phyloP scores from a whole-genome alignment of 768 basidiomycete genomes.

The Zangia roseola region DNA sequence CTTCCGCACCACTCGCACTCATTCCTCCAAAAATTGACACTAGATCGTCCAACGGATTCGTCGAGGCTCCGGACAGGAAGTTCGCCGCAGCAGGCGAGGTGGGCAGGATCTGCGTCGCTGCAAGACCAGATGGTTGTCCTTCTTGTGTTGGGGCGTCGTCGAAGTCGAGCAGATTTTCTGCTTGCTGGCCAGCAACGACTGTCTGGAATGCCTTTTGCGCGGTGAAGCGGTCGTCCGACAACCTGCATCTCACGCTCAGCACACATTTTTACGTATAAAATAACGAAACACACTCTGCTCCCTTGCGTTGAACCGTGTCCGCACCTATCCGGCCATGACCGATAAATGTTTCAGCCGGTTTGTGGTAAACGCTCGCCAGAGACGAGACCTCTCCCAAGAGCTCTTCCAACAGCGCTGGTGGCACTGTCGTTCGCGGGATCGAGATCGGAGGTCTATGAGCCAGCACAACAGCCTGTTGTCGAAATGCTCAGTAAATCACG shows the following conservation, averaged over 20 bases:
- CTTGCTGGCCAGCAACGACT: constrained; percentile 86
- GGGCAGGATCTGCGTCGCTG: constrained; percentile 72
- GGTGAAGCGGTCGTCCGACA: constrained; percentile 68
- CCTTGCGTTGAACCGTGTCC: constrained; percentile 69
- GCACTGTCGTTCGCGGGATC: constrained; percentile 86
- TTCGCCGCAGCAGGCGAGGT: constrained; percentile 73
- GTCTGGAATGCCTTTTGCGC: constrained; percentile 88
- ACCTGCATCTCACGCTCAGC: constrained; percentile 31
- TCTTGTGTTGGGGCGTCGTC: constrained; percentile 67
- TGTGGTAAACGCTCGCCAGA: constrained; percentile 95
- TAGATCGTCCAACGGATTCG: constrained; percentile 89
- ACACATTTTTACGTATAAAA: neutral
- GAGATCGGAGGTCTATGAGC: constrained; percentile 92
- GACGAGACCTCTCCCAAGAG: constrained; percentile 86
- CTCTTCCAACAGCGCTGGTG: constrained; percentile 86
- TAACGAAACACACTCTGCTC: constrained; percentile 48
- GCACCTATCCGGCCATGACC: constrained; percentile 88
- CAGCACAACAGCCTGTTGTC: constrained; percentile 75
- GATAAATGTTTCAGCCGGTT: constrained; percentile 93
- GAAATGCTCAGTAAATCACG: neutral
- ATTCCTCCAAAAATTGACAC: constrained; percentile 84
- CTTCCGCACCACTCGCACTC: constrained; percentile 27
- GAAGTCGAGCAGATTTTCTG: constrained; percentile 95
- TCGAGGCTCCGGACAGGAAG: constrained; percentile 74
- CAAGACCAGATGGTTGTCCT: constrained; percentile 66